A percentile compares a stretch with the other conserved stretches of the same genome.
Evolutionary conservation across 768 basidiomycete species (phyloP).

Genomic region (Phlebiopsis gigantea): DNA sequence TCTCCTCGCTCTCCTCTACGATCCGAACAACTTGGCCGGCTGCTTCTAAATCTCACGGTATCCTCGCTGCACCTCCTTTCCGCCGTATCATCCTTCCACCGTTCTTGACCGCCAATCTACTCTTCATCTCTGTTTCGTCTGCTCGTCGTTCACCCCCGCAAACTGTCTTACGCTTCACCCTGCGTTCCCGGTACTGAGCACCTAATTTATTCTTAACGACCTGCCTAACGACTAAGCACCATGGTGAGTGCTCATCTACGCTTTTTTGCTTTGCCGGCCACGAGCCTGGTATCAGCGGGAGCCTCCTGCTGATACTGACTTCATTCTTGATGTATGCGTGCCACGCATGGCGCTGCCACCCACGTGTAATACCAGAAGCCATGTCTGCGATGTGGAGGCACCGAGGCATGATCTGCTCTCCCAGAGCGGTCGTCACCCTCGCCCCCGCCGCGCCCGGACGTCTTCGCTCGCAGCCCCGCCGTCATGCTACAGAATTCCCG

Average conservation of each 20-base stretch:
- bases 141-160: background rate
- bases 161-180: background rate
- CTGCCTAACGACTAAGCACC: constrained; percentile 4
- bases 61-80: background rate
- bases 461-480: constrained; percentile 21
- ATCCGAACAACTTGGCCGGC: background rate
- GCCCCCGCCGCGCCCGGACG: constrained; percentile 9
- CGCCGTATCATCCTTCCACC: constrained; percentile 1
- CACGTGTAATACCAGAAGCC: constrained; percentile 21
- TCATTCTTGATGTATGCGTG: constrained; percentile 1
- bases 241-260: constrained; percentile 6
- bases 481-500: constrained; percentile 44
- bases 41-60: constrained; percentile 4
- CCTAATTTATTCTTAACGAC: constrained; percentile 9
- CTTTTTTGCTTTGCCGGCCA: background rate
- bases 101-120: background rate
- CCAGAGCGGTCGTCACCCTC: constrained; percentile 11
- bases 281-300: constrained; percentile 4
- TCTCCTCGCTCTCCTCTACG: background rate
- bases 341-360: constrained; percentile 10
- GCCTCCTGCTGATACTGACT: constrained; percentile 4
- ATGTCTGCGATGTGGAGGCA: constrained; percentile 12
- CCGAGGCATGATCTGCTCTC: constrained; percentile 6
- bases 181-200: background rate
- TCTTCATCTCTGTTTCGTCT: background rate